Base-by-base conservation (phyloP, 768 basidiomycete species). In the Leccinum arenicola region DNA sequence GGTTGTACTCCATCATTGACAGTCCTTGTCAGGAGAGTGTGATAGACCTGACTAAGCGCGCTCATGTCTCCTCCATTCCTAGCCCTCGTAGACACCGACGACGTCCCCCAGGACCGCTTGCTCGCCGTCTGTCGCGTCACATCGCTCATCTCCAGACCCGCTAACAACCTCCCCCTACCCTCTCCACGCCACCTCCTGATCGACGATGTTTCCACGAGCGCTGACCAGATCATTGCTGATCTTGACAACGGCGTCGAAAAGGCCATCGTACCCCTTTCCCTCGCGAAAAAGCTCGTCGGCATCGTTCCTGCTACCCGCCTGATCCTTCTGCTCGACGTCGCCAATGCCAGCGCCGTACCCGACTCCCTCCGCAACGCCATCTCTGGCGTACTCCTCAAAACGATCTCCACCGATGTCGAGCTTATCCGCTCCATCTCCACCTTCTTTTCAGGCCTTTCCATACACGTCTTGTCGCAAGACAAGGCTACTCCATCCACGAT, bases 241-340 rank as follows among this genome's bases (percentile, higher is more conserved):
- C 83, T 99, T 31, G 91, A 98, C 73, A 76, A 76, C 21, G 94
- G 95, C 23, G 84, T 87, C 2, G 82, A 87, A 65, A 95, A 91
- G 73, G 80, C 94, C 67, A 85, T 97, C 40, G 80, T 94, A 0
- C 82, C 87, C 19, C 79, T 85, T 47, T 73, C 84, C n/a, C 79
- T 80, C 66, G 88, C 82, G 31, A 86, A 84, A 69, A 84, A 83
- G 52, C 78, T 90, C 50, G 83, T 89, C 49, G 85, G 82, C n/a
- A 62, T 77, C 29, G 75, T 96, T 29, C 89, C 92, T 3, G 73
- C 85, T 3, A 81, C 89, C 21, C 82, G 94, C 17, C 76, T 98
- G 55, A 70, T 91, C 48, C 81, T 97, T 54, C 80, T 91, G 29
- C 80, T 95, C 58, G 89, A 91, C 62, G 86, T 85, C 31, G 84